Conservation (phyloP, 177 flowering plant species). For the Vitis hybrid region DNA sequence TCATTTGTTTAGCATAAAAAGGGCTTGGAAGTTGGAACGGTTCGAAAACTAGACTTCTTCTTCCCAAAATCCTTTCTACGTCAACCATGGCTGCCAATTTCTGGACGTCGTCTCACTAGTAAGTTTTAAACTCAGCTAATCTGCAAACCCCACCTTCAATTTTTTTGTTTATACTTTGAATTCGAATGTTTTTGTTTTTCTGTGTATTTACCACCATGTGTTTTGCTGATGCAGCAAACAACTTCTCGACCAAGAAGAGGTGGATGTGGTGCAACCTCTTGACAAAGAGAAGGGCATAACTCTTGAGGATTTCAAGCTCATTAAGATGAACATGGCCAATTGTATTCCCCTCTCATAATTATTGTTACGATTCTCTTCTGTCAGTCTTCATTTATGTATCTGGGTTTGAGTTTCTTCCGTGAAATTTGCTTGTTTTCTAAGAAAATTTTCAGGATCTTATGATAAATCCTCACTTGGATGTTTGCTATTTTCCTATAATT, state of each 20-base stretch:
- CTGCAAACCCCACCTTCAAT: not conserved
- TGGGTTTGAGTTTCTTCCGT: constrained; percentile 4
- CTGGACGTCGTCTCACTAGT: constrained; percentile 96
- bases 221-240: constrained; percentile 54
- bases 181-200: not conserved
- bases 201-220: not conserved
- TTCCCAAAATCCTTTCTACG: too few species aligned
- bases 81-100: constrained; percentile 83
- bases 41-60: too few species aligned
- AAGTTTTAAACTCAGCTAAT: constrained; percentile 8
- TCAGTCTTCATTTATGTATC: not conserved
- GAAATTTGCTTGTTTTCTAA: not conserved
- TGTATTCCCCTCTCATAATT: constrained; percentile 33
- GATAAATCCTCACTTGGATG: not conserved
- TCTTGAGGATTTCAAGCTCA: constrained; percentile 82
- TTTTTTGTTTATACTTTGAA: not conserved
- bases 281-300: constrained; percentile 84
- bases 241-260: constrained; percentile 80
- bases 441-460: not conserved
- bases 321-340: constrained; percentile 79
- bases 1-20: too few species aligned
- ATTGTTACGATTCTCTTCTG: not conserved
- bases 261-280: constrained; percentile 60
- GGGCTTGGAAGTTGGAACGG: too few species aligned
- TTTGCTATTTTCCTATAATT: not conserved